Conservation (phyloP, 2,329 filamentous ascomycete species). For the Domatiomyces globalis region DNA sequence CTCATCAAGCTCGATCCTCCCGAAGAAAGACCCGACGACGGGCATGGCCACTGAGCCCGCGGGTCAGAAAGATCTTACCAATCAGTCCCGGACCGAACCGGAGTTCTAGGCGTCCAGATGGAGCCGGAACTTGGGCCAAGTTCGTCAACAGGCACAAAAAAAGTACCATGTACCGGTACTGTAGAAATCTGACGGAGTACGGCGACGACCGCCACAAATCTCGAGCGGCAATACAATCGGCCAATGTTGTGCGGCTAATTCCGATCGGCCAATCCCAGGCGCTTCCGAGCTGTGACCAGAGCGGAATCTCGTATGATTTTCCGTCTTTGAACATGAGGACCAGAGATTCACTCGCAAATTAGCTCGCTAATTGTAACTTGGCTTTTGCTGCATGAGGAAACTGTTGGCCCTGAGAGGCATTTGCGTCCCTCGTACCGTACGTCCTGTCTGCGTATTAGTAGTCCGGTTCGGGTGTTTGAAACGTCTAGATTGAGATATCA, state of each 20-base stretch:
- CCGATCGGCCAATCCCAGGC: neutral
- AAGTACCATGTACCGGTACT: no score
- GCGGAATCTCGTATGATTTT: neutral
- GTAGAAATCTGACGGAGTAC: neutral
- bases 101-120: no score
- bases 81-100: no score
- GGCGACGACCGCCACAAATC: neutral
- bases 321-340: no score
- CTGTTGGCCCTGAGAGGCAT: neutral
- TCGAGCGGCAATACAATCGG: no score
- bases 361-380: neutral
- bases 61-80: no score
- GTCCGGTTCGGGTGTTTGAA: neutral
- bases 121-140: no score
- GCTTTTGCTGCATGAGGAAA: neutral
- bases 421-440: neutral
- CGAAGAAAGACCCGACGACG: slow-evolving; percentile 61
- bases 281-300: neutral
- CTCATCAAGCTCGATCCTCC: slow-evolving; percentile 87
- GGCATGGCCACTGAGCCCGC: slow-evolving; percentile 40
- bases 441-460: neutral
- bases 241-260: neutral
- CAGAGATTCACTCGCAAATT: neutral
- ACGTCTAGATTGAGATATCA: neutral
- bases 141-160: no score